Evolutionary conservation across 2,329 filamentous ascomycete genomes (phyloP).

Genomic region (Phialophora expanda): DNA sequence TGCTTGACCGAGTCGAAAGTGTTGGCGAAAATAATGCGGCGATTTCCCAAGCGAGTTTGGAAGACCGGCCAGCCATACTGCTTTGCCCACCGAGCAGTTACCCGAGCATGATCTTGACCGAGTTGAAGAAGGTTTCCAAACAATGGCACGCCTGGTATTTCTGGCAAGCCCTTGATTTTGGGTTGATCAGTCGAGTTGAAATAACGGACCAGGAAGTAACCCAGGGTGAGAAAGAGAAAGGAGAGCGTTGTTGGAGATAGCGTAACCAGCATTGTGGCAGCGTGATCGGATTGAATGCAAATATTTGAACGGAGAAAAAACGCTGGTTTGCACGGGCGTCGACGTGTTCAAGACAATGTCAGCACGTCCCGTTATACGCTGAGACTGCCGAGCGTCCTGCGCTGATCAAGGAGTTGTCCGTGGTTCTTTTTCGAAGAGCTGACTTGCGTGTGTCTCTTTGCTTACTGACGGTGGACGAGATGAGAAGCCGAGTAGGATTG

Average conservation of each 20-base stretch:
- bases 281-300: neutral
- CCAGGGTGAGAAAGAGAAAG: constrained; percentile 46
- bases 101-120: constrained; percentile 62
- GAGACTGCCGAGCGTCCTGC: no score
- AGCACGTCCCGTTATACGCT: neutral
- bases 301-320: neutral
- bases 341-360: neutral
- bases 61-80: constrained; percentile 67
- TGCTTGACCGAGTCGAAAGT: constrained; percentile 73
- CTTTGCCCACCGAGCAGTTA: constrained; percentile 62
- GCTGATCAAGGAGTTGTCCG: neutral
- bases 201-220: constrained; percentile 50
- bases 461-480: neutral
- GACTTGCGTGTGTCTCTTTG: neutral
- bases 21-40: constrained; percentile 78
- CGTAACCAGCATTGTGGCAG: constrained; percentile 26
- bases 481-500: neutral
- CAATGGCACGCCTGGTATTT: constrained; percentile 65
- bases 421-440: neutral
- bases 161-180: constrained; percentile 66
- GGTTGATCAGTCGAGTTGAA: constrained; percentile 60
- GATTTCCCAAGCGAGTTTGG: constrained; percentile 49
- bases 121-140: constrained; percentile 69
- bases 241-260: constrained; percentile 35
- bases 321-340: neutral